Conservation (phyloP, 805 yeast genomes). For the Kurtzmaniella fragi region DNA sequence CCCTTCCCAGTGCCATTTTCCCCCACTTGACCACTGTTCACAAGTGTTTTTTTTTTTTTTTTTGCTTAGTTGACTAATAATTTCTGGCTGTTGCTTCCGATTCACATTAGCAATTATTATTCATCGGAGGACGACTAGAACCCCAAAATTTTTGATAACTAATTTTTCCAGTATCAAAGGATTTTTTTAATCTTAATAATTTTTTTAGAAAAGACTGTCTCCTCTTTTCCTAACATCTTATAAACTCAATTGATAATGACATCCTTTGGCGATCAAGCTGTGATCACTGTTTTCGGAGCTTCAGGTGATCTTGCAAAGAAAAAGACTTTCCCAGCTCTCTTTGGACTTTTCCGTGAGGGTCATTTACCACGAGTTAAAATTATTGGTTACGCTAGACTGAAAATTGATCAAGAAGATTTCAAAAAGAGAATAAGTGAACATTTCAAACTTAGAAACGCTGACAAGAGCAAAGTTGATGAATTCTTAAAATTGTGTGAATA, state of each 20-base stretch:
- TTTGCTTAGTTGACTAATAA: too few species aligned
- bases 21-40: too few species aligned
- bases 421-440: conserved; percentile 59
- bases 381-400: conserved; percentile 89
- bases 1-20: too few species aligned
- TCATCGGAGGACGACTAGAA: too few species aligned
- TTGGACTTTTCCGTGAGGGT: conserved; percentile 65
- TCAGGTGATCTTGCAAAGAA: conserved; percentile 94
- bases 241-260: conserved; percentile 16
- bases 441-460: conserved; percentile 49
- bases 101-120: too few species aligned
- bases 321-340: conserved; percentile 87
- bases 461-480: conserved; percentile 43
- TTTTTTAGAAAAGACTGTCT: too few species aligned
- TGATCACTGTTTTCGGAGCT: conserved; percentile 86
- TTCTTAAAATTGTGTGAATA: conserved; percentile 67
- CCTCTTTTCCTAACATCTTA: too few species aligned
- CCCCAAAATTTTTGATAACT: too few species aligned
- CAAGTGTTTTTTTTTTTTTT: too few species aligned
- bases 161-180: too few species aligned
- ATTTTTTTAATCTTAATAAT: too few species aligned
- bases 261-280: conserved; percentile 59
- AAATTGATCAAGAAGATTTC: conserved; percentile 62
- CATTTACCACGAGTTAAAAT: conserved; percentile 69
- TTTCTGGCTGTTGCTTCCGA: too few species aligned